These are phyloP conservation scores for Pythium chondricola DNA, from an alignment of 352 stramenopile genomes.

Conservation along the genomic window DNA sequence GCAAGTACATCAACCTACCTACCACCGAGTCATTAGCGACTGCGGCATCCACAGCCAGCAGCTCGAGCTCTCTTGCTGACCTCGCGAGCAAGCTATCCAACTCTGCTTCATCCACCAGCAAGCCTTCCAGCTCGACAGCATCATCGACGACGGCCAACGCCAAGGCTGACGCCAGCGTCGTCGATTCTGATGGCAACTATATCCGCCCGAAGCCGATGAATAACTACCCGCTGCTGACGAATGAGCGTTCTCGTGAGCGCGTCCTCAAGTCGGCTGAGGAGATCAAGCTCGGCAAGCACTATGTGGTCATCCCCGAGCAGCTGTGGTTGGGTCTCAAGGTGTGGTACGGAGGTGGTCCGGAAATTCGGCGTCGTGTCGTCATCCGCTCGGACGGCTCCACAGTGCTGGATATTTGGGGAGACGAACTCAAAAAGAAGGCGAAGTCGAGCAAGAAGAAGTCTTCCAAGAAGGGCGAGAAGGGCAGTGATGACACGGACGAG, in stretches of 20 bases:
- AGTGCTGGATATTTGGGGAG: conserved; percentile 76
- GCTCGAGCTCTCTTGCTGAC: conserved; percentile 15
- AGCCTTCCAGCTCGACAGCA: not conserved
- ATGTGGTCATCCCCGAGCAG: conserved; percentile 80
- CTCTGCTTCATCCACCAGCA: not conserved
- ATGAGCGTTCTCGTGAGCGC: conserved; percentile 50
- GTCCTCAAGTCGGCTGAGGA: conserved; percentile 68
- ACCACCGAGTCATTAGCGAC: conserved; percentile 20
- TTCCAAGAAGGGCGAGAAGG: conserved; percentile 26
- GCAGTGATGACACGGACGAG: conserved; percentile 23
- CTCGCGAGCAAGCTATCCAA: conserved; percentile 12
- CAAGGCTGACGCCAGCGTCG: conserved; percentile 45
- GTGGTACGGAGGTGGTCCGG: conserved; percentile 89
- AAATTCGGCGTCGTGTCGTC: conserved; percentile 83
- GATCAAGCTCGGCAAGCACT: conserved; percentile 77
- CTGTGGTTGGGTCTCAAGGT: conserved; percentile 87
- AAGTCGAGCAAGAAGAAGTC: conserved; percentile 54
- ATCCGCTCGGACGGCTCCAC: conserved; percentile 46
- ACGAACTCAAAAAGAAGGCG: conserved; percentile 51
- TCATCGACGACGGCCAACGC: not conserved
- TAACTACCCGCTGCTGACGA: conserved; percentile 71
- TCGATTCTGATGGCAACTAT: conserved; percentile 77
- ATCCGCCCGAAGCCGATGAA: conserved; percentile 79
- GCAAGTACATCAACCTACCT: conserved; percentile 57
- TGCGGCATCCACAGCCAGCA: conserved; percentile 9